Evolutionary conservation across 2,329 filamentous ascomycete genomes (phyloP).

Genomic region (Annulohypoxylon truncatum): DNA sequence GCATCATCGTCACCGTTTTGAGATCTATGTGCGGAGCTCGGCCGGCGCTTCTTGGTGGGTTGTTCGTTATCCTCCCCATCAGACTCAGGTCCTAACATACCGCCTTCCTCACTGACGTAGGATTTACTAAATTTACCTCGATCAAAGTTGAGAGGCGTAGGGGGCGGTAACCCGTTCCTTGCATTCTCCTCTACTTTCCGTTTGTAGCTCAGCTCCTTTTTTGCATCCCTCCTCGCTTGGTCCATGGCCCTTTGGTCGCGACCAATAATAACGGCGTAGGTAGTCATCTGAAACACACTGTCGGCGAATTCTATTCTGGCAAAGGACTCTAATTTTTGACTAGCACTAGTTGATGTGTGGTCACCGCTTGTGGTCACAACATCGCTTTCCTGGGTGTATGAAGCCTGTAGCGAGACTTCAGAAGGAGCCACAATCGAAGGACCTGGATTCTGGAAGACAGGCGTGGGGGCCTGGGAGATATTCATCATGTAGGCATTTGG

Average conservation of each 20-base stretch:
- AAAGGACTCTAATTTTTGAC: constrained; percentile 65
- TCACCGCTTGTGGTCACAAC: constrained; percentile 49
- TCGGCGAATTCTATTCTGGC: constrained; percentile 76
- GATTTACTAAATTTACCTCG: constrained; percentile 70
- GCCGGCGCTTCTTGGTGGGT: constrained; percentile 60
- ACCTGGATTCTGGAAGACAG: constrained; percentile 43
- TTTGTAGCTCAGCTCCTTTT: constrained; percentile 58
- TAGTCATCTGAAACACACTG: constrained; percentile 83
- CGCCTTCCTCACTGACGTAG: constrained; percentile 76
- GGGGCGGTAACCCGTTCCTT: constrained; percentile 61
- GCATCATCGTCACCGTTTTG: constrained; percentile 56
- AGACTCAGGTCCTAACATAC: constrained; percentile 73
- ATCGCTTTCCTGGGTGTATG: constrained; percentile 49
- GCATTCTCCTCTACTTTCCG: constrained; percentile 60
- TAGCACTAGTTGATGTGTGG: constrained; percentile 51
- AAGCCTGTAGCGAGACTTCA: constrained; percentile 50
- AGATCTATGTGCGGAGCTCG: constrained; percentile 57
- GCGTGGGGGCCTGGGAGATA: constrained; percentile 42
- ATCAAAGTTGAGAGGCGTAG: constrained; percentile 62
- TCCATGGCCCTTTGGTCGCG: constrained; percentile 72
- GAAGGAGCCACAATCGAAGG: constrained; percentile 50
- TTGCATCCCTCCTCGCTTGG: constrained; percentile 65
- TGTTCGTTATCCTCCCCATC: constrained; percentile 64
- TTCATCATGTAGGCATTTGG: constrained; percentile 50
- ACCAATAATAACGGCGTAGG: constrained; percentile 76